Evolutionary conservation across 2,329 filamentous ascomycete genomes (phyloP).

Genomic region (Cladobotryum protrusum): DNA sequence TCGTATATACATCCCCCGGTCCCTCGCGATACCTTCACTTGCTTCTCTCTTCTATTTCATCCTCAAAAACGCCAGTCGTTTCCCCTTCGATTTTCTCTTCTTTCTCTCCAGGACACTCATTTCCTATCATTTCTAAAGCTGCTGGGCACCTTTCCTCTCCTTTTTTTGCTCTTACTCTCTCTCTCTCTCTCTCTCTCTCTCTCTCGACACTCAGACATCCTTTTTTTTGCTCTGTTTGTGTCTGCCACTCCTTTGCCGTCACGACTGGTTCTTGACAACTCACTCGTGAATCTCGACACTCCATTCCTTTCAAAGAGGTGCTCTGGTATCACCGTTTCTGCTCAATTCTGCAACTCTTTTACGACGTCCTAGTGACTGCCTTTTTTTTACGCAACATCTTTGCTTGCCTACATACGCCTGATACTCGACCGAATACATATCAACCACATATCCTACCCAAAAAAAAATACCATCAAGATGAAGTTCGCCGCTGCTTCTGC

Average conservation of each 20-base stretch:
- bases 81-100: slow-evolving; percentile 13
- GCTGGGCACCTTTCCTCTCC: slow-evolving; percentile 31
- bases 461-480: slow-evolving; percentile 23
- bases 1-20: slow-evolving; percentile 1
- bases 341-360: not conserved
- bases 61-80: slow-evolving; percentile 6
- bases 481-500: slow-evolving; percentile 27
- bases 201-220: slow-evolving; percentile 16
- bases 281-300: slow-evolving; percentile 15
- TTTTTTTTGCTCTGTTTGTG: slow-evolving; percentile 24
- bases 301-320: slow-evolving; percentile 27
- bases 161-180: too few species aligned
- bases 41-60: not conserved
- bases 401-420: too few species aligned
- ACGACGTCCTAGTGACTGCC: slow-evolving; percentile 3
- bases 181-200: not conserved
- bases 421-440: too few species aligned
- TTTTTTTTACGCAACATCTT: too few species aligned
- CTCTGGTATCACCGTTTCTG: slow-evolving; percentile 26
- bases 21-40: not conserved
- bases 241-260: slow-evolving; percentile 23
- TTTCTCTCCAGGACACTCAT: slow-evolving; percentile 13
- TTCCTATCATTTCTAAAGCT: slow-evolving; percentile 17
- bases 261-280: slow-evolving; percentile 17
- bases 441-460: not conserved